Evolutionary conservation across 805 yeast genomes (phyloP), one percentile per base, ranked within the genome.

Genomic region (Nakazawaea anatomiae): DNA sequence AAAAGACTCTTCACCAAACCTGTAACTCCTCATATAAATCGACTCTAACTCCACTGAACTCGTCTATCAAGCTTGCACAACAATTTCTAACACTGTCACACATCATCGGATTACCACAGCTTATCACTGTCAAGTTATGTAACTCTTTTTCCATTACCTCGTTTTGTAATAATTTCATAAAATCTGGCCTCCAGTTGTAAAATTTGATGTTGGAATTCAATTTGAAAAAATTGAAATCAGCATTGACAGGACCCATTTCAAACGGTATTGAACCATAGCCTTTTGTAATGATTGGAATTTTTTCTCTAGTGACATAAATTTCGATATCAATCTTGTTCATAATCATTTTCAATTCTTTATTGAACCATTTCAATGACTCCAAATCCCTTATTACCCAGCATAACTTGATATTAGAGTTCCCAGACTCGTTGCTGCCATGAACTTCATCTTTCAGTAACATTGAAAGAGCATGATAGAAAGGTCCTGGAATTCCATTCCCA

Each of bases 401-500:
- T 52, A 85, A 72, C 44, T 74, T 71, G 36, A 66, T 58, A 10
- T 55, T 62, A 49, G 47, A 70, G 65, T 49, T 61, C 64, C 39
- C 30, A 51, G 50, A 10, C 44, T 39, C 44, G 11, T 32, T 32
- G 47, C 51, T 5, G 44, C 47, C 38, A 36, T 40, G 55, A 62
- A 28, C 60, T 56, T 35, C 52, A 57, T 42, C 57, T 47, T 44
- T 58, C 54, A 14, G 61, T 54, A 18, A 69, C 52, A 49, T 63
- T 60, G 11, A 58, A 39, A 46, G 49, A n/a, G 73, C 75, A 55
- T 79, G 79, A 11, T 75, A 68, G 38, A 74, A 65, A 1, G 77
- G 69, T 1, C 82, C 85, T 0, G 86, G 80, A 46, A 80, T 70
- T 11, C 85, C 85, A 54, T 77, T 75, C 7, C 85, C 85, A 8